Conservation (phyloP, 148 eudicot genomes). For the Nepenthes gracilis region DNA sequence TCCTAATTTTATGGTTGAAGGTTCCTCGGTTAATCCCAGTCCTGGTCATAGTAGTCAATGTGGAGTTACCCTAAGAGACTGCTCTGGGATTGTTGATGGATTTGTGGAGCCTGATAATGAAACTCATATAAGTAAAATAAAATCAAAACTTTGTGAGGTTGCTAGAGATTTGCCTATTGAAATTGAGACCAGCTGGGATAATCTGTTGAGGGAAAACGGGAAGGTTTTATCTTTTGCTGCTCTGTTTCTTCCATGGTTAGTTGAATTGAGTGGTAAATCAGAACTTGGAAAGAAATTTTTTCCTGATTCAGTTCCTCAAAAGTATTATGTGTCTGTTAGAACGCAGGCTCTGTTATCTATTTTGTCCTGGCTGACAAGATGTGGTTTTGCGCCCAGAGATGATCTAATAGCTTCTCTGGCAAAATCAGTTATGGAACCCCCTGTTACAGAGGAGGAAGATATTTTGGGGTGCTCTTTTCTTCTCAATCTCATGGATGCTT, state of each 20-base stretch:
- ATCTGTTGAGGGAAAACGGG: constrained; percentile 48
- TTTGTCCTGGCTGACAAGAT: constrained; percentile 83
- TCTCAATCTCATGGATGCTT: constrained; percentile 80
- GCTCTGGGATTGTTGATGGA: constrained; percentile 25
- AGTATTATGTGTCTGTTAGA: constrained; percentile 38
- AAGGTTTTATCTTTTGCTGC: constrained; percentile 65
- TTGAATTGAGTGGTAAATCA: constrained; percentile 43
- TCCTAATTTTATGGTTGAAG: constrained; percentile 23
- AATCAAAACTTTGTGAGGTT: constrained; percentile 38
- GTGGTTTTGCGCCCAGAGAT: constrained; percentile 80
- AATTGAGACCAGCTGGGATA: constrained; percentile 49
- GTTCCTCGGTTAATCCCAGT: constrained; percentile 18
- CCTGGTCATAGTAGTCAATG: constrained; percentile 19
- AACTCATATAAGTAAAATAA: constrained; percentile 30
- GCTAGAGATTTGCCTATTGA: constrained; percentile 49
- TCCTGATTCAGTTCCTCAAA: constrained; percentile 30
- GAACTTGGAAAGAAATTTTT: constrained; percentile 42
- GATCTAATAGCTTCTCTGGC: constrained; percentile 74
- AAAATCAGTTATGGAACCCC: constrained; percentile 77
- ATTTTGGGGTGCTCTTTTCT: constrained; percentile 74
- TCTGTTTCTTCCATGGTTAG: constrained; percentile 87
- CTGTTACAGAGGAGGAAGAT: constrained; percentile 87
- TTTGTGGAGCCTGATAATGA: constrained; percentile 32
- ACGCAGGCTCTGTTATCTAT: constrained; percentile 57
- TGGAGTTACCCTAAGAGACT: constrained; percentile 17